Percentiles rank a stretch among this genome's conserved stretches.
phyloP scores from a whole-genome alignment of 2,329 filamentous ascomycete species.

The Tolypocladium sp. region DNA sequence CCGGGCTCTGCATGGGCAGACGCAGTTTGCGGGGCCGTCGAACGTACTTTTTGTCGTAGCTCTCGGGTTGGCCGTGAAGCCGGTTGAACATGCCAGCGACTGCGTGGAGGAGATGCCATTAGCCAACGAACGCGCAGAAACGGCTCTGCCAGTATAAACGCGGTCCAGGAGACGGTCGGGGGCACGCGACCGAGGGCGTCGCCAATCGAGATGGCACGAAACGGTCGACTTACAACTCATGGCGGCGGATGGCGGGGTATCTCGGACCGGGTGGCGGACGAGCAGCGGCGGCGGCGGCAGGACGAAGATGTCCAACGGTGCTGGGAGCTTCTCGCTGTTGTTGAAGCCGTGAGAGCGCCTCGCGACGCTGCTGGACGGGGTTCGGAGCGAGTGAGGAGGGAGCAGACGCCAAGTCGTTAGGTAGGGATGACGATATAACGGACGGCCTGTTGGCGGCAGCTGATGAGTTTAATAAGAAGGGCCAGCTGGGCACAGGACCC shows the following conservation, averaged over 20 bases:
- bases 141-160: neutral
- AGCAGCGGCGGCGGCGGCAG: neutral
- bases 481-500: neutral
- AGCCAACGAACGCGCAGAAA: neutral
- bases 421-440: neutral
- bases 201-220: neutral
- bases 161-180: no score
- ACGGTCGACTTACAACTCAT: conserved; percentile 22
- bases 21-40: neutral
- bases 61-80: conserved; percentile 92
- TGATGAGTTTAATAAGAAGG: neutral
- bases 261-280: neutral
- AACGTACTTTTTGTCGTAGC: conserved; percentile 91
- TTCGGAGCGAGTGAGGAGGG: neutral
- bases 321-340: neutral
- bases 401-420: neutral
- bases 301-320: neutral
- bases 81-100: conserved; percentile 89
- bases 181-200: neutral
- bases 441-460: neutral
- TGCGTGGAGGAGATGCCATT: conserved; percentile 22
- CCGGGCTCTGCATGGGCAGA: neutral
- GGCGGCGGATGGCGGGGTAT: conserved; percentile 17
- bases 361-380: neutral
- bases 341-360: neutral